Percentiles rank a stretch among this genome's conserved stretches.
phyloP scores from a whole-genome alignment of 257 asterid species.

The Perilla frutescens region DNA sequence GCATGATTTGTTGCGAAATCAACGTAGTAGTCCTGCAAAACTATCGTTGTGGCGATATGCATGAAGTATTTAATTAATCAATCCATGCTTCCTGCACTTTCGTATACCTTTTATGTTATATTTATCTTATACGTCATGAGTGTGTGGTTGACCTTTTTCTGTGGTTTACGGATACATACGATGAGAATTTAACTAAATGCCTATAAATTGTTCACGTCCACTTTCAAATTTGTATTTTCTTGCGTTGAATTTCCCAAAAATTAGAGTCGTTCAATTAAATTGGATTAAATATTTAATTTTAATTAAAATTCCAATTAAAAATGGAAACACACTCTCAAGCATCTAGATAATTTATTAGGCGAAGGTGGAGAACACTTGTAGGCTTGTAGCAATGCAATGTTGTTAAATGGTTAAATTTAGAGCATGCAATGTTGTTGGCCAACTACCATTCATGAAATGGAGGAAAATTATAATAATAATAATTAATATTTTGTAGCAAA shows the following conservation, averaged over 20 bases:
- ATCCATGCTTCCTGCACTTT: constrained; percentile 62
- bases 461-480: background rate
- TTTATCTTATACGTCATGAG: too few relatives aligned
- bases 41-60: constrained; percentile 48
- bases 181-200: too few relatives aligned
- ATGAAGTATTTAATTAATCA: constrained; percentile 39
- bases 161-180: too few relatives aligned
- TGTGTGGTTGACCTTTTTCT: too few relatives aligned
- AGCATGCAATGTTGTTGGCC: constrained; percentile 47
- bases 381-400: constrained; percentile 11
- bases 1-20: constrained; percentile 61
- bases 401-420: constrained; percentile 17
- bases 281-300: background rate
- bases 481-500: too few relatives aligned
- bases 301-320: background rate
- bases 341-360: constrained; percentile 56
- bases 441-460: constrained; percentile 40
- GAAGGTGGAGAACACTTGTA: constrained; percentile 21
- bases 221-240: background rate
- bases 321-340: background rate
- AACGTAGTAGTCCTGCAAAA: constrained; percentile 44
- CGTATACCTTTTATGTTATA: background rate
- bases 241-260: too few relatives aligned
- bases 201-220: too few relatives aligned
- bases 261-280: too few relatives aligned